Conservation (phyloP, 257 asterid genomes). For the Fraxinus cuspidata region DNA sequence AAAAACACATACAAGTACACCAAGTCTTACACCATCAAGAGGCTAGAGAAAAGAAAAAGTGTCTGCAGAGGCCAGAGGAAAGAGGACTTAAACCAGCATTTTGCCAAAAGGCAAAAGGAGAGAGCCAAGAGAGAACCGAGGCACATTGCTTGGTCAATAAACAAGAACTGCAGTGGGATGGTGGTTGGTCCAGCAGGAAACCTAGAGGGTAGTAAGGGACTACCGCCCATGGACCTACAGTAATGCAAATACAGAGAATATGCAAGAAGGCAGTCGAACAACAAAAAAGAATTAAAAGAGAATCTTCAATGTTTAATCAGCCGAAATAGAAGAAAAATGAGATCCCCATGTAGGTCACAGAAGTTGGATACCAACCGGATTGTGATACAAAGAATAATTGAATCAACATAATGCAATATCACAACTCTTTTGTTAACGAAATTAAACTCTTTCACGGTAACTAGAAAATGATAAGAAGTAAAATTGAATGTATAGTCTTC, state of each 20-base stretch:
- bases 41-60: background rate
- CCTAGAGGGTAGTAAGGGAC: background rate
- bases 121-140: background rate
- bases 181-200: background rate
- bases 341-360: background rate
- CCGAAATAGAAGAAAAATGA: background rate
- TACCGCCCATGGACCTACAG: background rate
- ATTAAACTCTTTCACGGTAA: slow-evolving; percentile 4
- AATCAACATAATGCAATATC: background rate
- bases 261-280: background rate
- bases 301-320: background rate
- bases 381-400: background rate
- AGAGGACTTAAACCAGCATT: background rate
- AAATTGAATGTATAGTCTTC: slow-evolving; percentile 7
- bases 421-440: background rate
- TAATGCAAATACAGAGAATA: background rate
- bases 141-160: background rate
- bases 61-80: background rate
- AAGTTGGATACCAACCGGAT: background rate
- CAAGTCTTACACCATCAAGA: background rate
- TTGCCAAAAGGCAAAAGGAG: background rate
- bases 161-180: background rate
- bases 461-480: slow-evolving; percentile 10
- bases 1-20: background rate
- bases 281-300: background rate